Evolutionary conservation across 371 early-diverging fungal species (phyloP), one percentile per base, ranked within the genome.

Genomic region (Lichtheimia corymbifera): DNA sequence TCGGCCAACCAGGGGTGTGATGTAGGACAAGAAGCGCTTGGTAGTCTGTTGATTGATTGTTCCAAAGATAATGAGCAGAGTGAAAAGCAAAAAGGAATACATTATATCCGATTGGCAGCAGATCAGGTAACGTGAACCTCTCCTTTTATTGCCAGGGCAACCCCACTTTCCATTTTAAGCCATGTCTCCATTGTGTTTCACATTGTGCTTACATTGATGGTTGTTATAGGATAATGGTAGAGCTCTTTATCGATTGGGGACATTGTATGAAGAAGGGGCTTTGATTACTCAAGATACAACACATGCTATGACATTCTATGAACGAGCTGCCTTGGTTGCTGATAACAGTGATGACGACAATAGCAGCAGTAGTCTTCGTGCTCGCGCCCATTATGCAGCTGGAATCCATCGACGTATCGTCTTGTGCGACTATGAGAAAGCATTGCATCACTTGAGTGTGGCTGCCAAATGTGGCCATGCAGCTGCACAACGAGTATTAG

Each of bases 11-110:
- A 72, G 65, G 76, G 67, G 14, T 72, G 73, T 63, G 61, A 74
- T 17, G 78, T 77, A 50, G 78, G 76, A 41, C 81, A 80, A 52
- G 74, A 78, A 59, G 78, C 81, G 25, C 69, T 80, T 18, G 81
- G 81, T 17, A 66, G 68, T 51, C 58, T 70, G 50, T 59, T 72
- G 14, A 58, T 76, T 20, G 70, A 73, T 15, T 63, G 71, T 13
- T 50, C 59, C 12, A 52, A 41, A 14, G 53, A 63, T n/a, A 15
- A 15, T 25, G 40, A 28, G 9, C 17, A 45, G 12, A 44, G 45
- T 22, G 35, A 35, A 35, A 35, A 35, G 11, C 35, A 35, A 35
- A 5, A 35, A 35, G 35, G 35, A 35, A n/a, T 67, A 5, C 18
- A 45, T 25, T 67, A 58, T 52, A 52, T 63, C 27, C 49, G 61